These are phyloP conservation scores for Macrotyloma uniflorum DNA, from an alignment of 306 rosid species.

Conservation along the genomic window DNA sequence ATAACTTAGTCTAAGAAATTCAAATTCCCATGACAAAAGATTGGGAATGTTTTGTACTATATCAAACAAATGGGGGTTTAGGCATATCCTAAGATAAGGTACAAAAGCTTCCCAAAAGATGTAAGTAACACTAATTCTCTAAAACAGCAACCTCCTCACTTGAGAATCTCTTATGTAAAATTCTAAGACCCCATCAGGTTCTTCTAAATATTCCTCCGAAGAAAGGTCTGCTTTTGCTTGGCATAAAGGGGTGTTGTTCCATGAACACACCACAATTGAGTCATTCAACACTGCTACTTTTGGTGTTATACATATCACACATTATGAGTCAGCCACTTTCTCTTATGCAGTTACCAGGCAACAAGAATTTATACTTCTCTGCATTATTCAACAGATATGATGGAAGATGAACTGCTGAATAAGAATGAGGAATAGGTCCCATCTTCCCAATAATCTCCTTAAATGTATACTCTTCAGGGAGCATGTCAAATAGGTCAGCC, in stretches of 20 bases:
- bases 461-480: conserved; percentile 85
- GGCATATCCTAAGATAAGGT: conserved; percentile 37
- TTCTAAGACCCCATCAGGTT: conserved; percentile 24
- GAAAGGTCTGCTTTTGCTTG: conserved; percentile 43
- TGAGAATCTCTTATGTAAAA: conserved; percentile 21
- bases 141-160: conserved; percentile 21
- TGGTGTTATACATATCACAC: conserved; percentile 36
- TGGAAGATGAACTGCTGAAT: conserved; percentile 85
- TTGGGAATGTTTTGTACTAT: conserved; percentile 45
- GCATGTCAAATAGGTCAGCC: conserved; percentile 78
- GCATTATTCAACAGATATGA: conserved; percentile 69
- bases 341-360: conserved; percentile 84
- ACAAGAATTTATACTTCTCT: conserved; percentile 60
- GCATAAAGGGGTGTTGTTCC: conserved; percentile 27
- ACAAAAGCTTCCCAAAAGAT: conserved; percentile 32
- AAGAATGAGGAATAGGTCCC: conserved; percentile 84
- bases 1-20: conserved; percentile 40
- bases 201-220: conserved; percentile 32
- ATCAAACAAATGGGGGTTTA: conserved; percentile 25
- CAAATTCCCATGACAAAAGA: conserved; percentile 51
- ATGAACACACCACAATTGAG: conserved; percentile 24
- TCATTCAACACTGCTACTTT: conserved; percentile 30
- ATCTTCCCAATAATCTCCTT: conserved; percentile 83
- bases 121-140: conserved; percentile 26
- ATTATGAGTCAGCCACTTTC: conserved; percentile 61